A percentile compares a stretch with the other conserved stretches of the same genome.
These are phyloP conservation scores for Toxicodendron radicans DNA, from an alignment of 345 rosid species.

Conservation along the genomic window DNA sequence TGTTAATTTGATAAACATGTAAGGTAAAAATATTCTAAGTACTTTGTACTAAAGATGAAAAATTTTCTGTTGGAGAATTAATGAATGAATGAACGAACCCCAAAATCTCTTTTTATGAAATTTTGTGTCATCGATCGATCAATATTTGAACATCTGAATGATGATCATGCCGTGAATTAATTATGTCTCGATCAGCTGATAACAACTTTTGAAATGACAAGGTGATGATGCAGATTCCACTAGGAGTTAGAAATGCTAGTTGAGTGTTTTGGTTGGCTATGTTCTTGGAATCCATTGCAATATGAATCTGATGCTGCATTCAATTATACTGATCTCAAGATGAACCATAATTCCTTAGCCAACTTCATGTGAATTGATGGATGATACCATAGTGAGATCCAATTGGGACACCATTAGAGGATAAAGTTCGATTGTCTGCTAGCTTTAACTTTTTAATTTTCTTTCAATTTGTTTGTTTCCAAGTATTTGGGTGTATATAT, in stretches of 20 bases:
- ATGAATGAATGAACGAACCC: slow-evolving; percentile 10
- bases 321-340: background rate
- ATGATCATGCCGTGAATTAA: too few relatives aligned
- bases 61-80: too few relatives aligned
- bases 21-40: background rate
- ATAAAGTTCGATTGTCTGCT: background rate
- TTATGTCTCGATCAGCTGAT: too few relatives aligned
- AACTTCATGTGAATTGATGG: background rate
- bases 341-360: background rate
- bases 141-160: too few relatives aligned
- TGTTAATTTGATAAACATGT: background rate
- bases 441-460: background rate
- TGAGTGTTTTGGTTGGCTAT: background rate
- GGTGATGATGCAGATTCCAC: slow-evolving; percentile 39
- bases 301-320: slow-evolving; percentile 33
- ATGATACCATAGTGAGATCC: slow-evolving; percentile 17
- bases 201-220: slow-evolving; percentile 10
- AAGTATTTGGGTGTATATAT: background rate
- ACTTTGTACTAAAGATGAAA: too few relatives aligned
- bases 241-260: background rate
- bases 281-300: slow-evolving; percentile 16
- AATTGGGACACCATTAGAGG: background rate
- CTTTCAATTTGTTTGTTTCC: background rate
- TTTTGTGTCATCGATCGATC: background rate
- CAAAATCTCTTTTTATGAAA: background rate